These are phyloP conservation scores for Elaeis guineensis DNA, from an alignment of 176 grass and related monocot species.

Conservation along the genomic window DNA sequence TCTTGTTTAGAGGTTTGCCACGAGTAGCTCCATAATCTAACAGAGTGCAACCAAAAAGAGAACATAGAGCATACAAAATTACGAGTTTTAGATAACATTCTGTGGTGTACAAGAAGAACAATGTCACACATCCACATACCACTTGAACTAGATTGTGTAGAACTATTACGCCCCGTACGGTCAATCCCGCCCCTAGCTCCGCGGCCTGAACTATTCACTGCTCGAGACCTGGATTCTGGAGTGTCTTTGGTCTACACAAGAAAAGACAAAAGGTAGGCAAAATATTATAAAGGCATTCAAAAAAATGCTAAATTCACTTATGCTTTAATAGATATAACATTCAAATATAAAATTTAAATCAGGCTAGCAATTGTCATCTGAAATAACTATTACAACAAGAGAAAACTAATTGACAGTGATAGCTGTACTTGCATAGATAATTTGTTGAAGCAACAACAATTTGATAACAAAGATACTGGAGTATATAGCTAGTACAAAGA, in stretches of 20 bases:
- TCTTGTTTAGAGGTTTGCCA: constrained; percentile 40
- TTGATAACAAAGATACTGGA: too few relatives aligned
- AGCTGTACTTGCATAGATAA: too few relatives aligned
- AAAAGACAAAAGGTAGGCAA: too few relatives aligned
- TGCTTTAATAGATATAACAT: too few relatives aligned
- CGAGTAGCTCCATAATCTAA: constrained; percentile 31
- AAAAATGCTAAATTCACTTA: too few relatives aligned
- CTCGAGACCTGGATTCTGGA: constrained; percentile 57
- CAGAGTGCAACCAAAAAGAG: constrained; percentile 8
- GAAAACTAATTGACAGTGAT: too few relatives aligned
- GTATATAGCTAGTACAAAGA: too few relatives aligned
- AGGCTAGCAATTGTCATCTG: too few relatives aligned
- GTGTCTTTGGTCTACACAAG: constrained; percentile 54
- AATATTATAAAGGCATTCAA: too few relatives aligned
- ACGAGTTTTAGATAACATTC: background rate
- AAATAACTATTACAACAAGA: too few relatives aligned
- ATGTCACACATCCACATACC: constrained; percentile 37
- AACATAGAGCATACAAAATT: background rate
- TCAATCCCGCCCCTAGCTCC: constrained; percentile 55
- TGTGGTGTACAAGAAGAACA: background rate
- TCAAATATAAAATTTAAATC: too few relatives aligned
- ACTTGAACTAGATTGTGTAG: constrained; percentile 35
- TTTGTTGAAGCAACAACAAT: too few relatives aligned
- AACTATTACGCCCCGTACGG: constrained; percentile 30
- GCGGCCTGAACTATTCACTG: constrained; percentile 45